These are phyloP conservation scores for Gossypium aridum DNA, from an alignment of 441 rosid genomes.

Conservation along the genomic window DNA sequence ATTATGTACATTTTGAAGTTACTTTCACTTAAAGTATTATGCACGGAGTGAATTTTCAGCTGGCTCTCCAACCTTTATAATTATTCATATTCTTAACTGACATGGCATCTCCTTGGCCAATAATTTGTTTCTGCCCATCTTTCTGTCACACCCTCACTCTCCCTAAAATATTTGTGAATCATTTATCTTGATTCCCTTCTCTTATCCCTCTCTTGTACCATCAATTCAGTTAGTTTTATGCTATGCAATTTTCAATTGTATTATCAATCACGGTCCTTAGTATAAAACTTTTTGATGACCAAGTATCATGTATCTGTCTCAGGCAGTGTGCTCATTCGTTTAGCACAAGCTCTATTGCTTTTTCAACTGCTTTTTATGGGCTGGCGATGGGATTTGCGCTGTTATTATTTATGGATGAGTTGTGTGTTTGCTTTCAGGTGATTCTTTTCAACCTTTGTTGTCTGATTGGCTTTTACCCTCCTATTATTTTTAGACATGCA, in stretches of 20 bases:
- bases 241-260: neutral
- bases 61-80: neutral
- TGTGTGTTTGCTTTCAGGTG: conserved; percentile 65
- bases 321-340: conserved; percentile 71
- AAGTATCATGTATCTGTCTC: conserved; percentile 31
- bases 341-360: conserved; percentile 34
- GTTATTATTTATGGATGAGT: conserved; percentile 49
- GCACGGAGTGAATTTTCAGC: neutral
- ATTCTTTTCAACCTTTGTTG: conserved; percentile 9
- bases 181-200: neutral
- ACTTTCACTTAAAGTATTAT: neutral
- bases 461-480: conserved; percentile 6
- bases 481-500: neutral
- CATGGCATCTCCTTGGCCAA: neutral
- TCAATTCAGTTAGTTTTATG: neutral
- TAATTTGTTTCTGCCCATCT: neutral
- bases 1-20: neutral
- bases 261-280: neutral
- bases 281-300: conserved; percentile 10
- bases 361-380: conserved; percentile 51
- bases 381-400: conserved; percentile 49
- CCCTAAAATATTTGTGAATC: neutral
- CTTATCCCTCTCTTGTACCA: neutral
- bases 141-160: neutral
- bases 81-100: neutral